These are phyloP conservation scores for Clavispora carvajalis DNA, from an alignment of 805 yeast genomes.

Conservation along the genomic window DNA sequence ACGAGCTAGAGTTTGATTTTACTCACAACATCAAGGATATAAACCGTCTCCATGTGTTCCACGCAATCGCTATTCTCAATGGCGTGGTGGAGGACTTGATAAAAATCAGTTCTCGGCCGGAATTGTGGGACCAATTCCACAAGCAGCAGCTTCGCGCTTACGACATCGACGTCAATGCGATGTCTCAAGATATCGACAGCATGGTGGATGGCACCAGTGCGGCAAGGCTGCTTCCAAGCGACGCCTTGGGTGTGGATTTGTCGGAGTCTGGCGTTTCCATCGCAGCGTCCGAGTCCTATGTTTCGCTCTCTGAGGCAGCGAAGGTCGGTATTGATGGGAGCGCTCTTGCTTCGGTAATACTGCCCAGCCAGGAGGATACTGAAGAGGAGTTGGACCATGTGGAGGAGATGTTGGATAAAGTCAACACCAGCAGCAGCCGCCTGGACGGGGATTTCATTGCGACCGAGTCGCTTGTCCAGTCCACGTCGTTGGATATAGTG, in stretches of 20 bases:
- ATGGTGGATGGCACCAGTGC: conserved; percentile 4
- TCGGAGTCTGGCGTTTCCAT: neutral
- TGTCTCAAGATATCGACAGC: neutral
- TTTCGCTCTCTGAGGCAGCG: neutral
- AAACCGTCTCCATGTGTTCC: conserved; percentile 30
- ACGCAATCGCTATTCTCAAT: conserved; percentile 28
- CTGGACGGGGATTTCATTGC: conserved; percentile 12
- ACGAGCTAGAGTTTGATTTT: conserved; percentile 33
- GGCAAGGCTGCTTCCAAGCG: conserved; percentile 6
- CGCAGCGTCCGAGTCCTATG: neutral
- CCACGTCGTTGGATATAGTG: conserved; percentile 11
- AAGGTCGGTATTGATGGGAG: neutral
- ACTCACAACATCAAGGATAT: conserved; percentile 26
- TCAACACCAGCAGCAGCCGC: neutral
- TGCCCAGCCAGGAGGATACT: neutral
- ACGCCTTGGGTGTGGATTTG: neutral
- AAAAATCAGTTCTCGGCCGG: conserved; percentile 22
- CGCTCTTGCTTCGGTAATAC: too few relatives aligned
- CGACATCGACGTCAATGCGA: conserved; percentile 10
- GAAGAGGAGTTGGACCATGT: neutral
- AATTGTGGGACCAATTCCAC: conserved; percentile 21
- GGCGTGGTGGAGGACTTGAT: conserved; percentile 30
- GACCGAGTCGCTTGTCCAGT: conserved; percentile 18
- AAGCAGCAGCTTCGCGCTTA: conserved; percentile 20
- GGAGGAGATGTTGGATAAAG: neutral